Percentiles rank a stretch among this genome's conserved stretches.
phyloP scores from a whole-genome alignment of 148 eudicot genomes.

The Vaccinium vitisidaea region DNA sequence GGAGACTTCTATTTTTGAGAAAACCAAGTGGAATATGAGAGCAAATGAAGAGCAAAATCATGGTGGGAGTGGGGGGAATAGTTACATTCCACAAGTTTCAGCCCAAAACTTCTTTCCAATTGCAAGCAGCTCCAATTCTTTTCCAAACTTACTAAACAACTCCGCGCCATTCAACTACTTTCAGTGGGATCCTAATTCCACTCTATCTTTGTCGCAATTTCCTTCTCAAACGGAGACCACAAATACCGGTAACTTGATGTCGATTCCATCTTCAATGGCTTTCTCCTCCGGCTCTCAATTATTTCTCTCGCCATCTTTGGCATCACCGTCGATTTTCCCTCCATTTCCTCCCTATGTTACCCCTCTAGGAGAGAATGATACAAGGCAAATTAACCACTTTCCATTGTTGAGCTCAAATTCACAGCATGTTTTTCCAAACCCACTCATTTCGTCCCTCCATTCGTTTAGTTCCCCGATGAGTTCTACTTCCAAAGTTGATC shows the following conservation, averaged over 20 bases:
- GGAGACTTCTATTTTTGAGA: background rate
- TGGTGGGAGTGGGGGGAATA: slow-evolving; percentile 9
- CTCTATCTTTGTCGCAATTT: slow-evolving; percentile 53
- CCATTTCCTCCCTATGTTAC: slow-evolving; percentile 29
- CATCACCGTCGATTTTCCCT: slow-evolving; percentile 31
- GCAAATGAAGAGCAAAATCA: slow-evolving; percentile 25
- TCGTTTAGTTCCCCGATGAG: slow-evolving; percentile 25
- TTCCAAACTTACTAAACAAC: slow-evolving; percentile 34
- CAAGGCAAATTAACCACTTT: slow-evolving; percentile 36
- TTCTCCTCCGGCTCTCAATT: slow-evolving; percentile 25
- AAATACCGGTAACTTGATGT: slow-evolving; percentile 15
- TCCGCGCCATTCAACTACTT: slow-evolving; percentile 35
- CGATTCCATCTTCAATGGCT: slow-evolving; percentile 19
- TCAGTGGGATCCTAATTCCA: slow-evolving; percentile 52
- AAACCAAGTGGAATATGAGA: slow-evolving; percentile 18
- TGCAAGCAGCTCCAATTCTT: slow-evolving; percentile 25
- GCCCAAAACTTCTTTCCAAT: slow-evolving; percentile 57
- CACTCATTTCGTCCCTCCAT: slow-evolving; percentile 16
- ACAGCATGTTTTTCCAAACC: slow-evolving; percentile 1
- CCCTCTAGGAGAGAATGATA: slow-evolving; percentile 26
- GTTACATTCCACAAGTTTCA: slow-evolving; percentile 31
- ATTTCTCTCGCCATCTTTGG: slow-evolving; percentile 34
- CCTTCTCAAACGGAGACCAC: slow-evolving; percentile 28
- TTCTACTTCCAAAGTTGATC: slow-evolving; percentile 22
- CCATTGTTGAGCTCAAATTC: slow-evolving; percentile 28